Evolutionary conservation across 2,329 filamentous ascomycete species (phyloP).

Genomic region (Epichloe gansuensis): DNA sequence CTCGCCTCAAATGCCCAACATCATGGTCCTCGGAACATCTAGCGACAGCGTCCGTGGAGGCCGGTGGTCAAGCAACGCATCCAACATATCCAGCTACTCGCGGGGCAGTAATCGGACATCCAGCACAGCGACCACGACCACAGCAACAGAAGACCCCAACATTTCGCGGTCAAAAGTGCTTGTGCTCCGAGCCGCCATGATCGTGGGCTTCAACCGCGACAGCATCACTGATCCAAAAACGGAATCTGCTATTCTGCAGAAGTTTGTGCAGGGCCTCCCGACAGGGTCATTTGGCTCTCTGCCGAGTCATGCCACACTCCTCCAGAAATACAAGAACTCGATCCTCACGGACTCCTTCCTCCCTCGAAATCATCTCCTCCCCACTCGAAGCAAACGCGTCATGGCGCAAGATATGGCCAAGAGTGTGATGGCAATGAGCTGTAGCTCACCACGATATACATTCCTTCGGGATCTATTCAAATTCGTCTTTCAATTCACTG

Average conservation of each 20-base stretch:
- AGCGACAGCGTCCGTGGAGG: conserved; percentile 47
- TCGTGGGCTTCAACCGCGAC: conserved; percentile 64
- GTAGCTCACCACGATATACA: conserved; percentile 53
- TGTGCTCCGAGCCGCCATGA: conserved; percentile 75
- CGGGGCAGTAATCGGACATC: conserved; percentile 54
- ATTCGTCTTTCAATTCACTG: conserved; percentile 71
- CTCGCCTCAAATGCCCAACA: conserved; percentile 68
- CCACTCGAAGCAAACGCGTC: conserved; percentile 44
- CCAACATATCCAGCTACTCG: conserved; percentile 68
- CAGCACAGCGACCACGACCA: conserved; percentile 61
- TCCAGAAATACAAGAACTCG: conserved; percentile 71
- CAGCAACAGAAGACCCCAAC: conserved; percentile 61
- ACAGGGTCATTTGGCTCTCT: conserved; percentile 66
- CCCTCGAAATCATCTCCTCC: conserved; percentile 26
- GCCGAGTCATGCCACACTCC: conserved; percentile 55
- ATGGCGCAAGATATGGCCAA: conserved; percentile 66
- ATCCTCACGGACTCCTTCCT: conserved; percentile 59
- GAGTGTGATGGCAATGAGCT: conserved; percentile 64
- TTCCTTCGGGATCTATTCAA: conserved; percentile 76
- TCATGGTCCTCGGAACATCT: conserved; percentile 68
- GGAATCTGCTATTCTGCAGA: conserved; percentile 47
- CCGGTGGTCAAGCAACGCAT: conserved; percentile 73
- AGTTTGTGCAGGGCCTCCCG: conserved; percentile 65
- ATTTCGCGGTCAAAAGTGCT: conserved; percentile 67
- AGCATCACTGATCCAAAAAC: conserved; percentile 30